A percentile compares a stretch with the other conserved stretches of the same genome.
phyloP scores from a whole-genome alignment of 352 stramenopile species.

The Albugo candida region DNA sequence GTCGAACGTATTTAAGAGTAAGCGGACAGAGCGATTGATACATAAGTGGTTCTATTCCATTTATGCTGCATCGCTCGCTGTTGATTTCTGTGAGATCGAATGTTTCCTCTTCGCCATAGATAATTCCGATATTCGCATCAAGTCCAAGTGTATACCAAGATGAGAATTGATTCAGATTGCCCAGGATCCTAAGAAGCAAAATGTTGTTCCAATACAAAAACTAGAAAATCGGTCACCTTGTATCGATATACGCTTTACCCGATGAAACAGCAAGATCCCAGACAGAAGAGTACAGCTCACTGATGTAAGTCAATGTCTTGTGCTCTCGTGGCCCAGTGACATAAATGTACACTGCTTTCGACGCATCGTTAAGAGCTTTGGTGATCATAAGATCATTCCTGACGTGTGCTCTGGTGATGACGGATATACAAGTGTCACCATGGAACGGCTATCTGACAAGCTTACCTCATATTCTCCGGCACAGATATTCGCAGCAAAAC shows the following conservation, averaged over 20 bases:
- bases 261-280: slow-evolving; percentile 43
- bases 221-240: slow-evolving; percentile 15
- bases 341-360: slow-evolving; percentile 32
- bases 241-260: slow-evolving; percentile 39
- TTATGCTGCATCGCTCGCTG: slow-evolving; percentile 29
- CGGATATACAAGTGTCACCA: background rate
- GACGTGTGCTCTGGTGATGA: slow-evolving; percentile 18
- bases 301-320: slow-evolving; percentile 55
- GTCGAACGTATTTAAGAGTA: slow-evolving; percentile 24
- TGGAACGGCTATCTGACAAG: background rate
- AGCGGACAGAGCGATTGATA: slow-evolving; percentile 38
- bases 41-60: slow-evolving; percentile 30
- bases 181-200: slow-evolving; percentile 17
- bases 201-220: background rate
- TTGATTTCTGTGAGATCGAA: slow-evolving; percentile 49
- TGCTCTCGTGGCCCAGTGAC: slow-evolving; percentile 31
- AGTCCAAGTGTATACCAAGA: slow-evolving; percentile 48
- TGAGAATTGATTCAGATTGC: slow-evolving; percentile 9
- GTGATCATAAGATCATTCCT: slow-evolving; percentile 64
- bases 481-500: slow-evolving; percentile 26
- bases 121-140: slow-evolving; percentile 35
- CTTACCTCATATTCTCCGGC: slow-evolving; percentile 29
- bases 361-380: slow-evolving; percentile 24
- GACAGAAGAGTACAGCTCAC: slow-evolving; percentile 47
- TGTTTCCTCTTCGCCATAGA: slow-evolving; percentile 38